Percentiles rank a stretch among this genome's conserved stretches.
Conservation (phyloP, 1,139 yeast genomes). For the Zygosaccharomyces sapae region DNA sequence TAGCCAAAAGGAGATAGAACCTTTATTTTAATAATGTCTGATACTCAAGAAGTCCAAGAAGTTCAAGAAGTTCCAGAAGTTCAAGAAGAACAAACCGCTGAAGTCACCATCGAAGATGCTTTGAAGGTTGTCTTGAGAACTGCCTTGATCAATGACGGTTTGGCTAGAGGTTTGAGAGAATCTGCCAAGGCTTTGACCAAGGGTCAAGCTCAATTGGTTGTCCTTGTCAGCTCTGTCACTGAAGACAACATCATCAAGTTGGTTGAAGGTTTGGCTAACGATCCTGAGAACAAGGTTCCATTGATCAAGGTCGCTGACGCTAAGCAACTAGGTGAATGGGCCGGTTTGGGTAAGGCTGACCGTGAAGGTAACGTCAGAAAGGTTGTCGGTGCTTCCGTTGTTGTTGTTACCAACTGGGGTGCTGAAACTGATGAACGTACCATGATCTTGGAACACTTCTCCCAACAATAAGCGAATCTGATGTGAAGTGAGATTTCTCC, state of each 20-base stretch:
- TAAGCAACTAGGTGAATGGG: slow-evolving; percentile 99
- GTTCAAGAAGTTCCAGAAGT: slow-evolving; percentile 76
- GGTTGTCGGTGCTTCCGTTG: slow-evolving; percentile 99
- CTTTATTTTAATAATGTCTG: slow-evolving; percentile 3
- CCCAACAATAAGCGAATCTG: slow-evolving; percentile 53
- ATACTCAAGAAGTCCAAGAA: slow-evolving; percentile 56
- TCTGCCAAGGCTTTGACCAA: slow-evolving; percentile 98
- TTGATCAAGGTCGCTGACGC: slow-evolving; percentile 99
- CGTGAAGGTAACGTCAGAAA: slow-evolving; percentile 99
- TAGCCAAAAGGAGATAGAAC: slow-evolving; percentile 20
- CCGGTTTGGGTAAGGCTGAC: slow-evolving; percentile 99
- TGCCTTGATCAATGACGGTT: slow-evolving; percentile 97
- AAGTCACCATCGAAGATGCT: slow-evolving; percentile 97
- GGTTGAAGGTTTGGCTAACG: slow-evolving; percentile 99
- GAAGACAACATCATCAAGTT: slow-evolving; percentile 96
- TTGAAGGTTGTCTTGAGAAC: slow-evolving; percentile 97
- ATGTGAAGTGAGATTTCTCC: neutral
- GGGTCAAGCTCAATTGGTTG: slow-evolving; percentile 97
- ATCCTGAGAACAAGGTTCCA: slow-evolving; percentile 94
- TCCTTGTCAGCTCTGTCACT: slow-evolving; percentile 96
- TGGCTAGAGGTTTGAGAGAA: slow-evolving; percentile 99
- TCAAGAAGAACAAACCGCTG: slow-evolving; percentile 78
- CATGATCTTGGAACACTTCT: slow-evolving; percentile 94
- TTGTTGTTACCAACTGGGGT: slow-evolving; percentile 99
- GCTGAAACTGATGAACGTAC: slow-evolving; percentile 97